Percentiles rank a stretch among this genome's conserved stretches.
Evolutionary conservation across 2,329 filamentous ascomycete genomes (phyloP).

Genomic region (Colletotrichum sansevieriae): DNA sequence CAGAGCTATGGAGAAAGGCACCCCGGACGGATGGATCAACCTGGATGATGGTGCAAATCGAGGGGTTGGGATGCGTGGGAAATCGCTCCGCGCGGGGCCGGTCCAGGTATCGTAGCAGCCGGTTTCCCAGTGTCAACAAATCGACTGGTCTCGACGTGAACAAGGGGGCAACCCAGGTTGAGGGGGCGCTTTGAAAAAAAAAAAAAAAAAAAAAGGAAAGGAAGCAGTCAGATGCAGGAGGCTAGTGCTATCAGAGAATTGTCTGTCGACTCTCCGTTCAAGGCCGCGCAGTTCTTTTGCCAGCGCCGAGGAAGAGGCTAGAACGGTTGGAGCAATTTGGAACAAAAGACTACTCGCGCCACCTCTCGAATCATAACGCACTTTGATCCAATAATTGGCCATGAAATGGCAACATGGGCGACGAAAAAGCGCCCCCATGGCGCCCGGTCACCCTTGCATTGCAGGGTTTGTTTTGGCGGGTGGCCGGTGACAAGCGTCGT

Average conservation of each 20-base stretch:
- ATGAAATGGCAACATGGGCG: constrained; percentile 25
- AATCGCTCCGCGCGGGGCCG: background rate
- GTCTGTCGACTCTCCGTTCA: no score
- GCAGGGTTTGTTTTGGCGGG: constrained; percentile 30
- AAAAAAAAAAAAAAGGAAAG: background rate
- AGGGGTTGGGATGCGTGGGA: constrained; percentile 32
- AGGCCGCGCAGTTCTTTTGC: constrained; percentile 10
- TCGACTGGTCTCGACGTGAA: constrained; percentile 26
- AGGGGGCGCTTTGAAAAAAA: background rate
- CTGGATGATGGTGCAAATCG: constrained; percentile 36
- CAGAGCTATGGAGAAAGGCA: constrained; percentile 36
- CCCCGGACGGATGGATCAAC: constrained; percentile 23
- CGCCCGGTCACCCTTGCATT: background rate
- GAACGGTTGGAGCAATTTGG: constrained; percentile 2
- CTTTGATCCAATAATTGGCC: constrained; percentile 16
- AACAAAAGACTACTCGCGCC: constrained; percentile 24
- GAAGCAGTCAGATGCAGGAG: background rate
- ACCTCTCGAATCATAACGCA: background rate
- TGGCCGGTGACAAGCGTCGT: constrained; percentile 13
- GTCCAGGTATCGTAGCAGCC: background rate
- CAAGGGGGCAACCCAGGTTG: constrained; percentile 19
- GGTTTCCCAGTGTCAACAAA: constrained; percentile 36
- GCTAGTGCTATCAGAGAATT: background rate
- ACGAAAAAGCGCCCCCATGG: background rate
- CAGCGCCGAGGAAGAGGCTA: background rate